Conservation (phyloP, 2,329 filamentous ascomycete species). For the Madurella fahalii region DNA sequence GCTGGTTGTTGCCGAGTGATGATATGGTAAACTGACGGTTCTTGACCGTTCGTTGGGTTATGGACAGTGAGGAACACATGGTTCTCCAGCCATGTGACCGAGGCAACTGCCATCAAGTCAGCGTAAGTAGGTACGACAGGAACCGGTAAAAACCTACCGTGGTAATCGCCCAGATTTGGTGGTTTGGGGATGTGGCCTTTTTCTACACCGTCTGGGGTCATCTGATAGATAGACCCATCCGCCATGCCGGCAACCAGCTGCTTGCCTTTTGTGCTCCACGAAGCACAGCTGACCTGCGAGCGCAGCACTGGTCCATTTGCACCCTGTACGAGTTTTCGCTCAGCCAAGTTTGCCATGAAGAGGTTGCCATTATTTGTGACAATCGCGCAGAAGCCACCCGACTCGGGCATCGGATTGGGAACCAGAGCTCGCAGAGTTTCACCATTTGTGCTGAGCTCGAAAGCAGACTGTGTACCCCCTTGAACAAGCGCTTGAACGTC, state of each 20-base stretch:
- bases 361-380: constrained; percentile 78
- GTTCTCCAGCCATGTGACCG: constrained; percentile 84
- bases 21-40: constrained; percentile 71
- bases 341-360: constrained; percentile 75
- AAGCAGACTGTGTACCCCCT: constrained; percentile 62
- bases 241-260: constrained; percentile 82
- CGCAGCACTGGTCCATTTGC: constrained; percentile 62
- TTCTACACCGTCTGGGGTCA: constrained; percentile 73
- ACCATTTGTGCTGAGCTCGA: constrained; percentile 74
- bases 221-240: constrained; percentile 75
- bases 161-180: constrained; percentile 60
- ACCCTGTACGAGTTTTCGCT: constrained; percentile 54
- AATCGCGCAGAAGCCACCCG: constrained; percentile 71
- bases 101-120: constrained; percentile 52
- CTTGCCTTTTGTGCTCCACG: constrained; percentile 92
- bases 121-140: background rate
- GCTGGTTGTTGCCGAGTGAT: constrained; percentile 62
- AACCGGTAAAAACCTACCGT: constrained; percentile 50
- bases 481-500: constrained; percentile 65
- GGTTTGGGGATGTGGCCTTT: constrained; percentile 79
- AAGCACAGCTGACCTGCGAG: constrained; percentile 72
- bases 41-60: constrained; percentile 58
- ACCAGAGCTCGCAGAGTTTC: constrained; percentile 68
- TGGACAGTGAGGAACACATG: constrained; percentile 78
- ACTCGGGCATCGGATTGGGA: constrained; percentile 74